Base-by-base conservation (phyloP, 495 filamentous ascomycete genomes). In the Podospora didyma region DNA sequence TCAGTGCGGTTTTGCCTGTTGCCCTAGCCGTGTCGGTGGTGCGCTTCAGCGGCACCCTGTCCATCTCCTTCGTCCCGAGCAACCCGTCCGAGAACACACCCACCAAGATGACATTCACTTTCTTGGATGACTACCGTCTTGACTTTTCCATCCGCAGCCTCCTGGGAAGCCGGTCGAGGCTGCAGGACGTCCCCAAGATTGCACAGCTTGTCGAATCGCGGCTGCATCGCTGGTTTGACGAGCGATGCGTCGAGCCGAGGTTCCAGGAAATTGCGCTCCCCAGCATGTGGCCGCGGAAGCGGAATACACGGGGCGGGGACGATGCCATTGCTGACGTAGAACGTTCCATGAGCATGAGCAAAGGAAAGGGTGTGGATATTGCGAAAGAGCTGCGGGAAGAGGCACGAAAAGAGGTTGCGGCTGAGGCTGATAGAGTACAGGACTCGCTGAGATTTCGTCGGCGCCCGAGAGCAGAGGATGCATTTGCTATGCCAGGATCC, bases 101-200 rank as follows among this genome's bases (percentile, higher is more conserved):
- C 3, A 96, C 94, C 24, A 93, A 89, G 60, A 86, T 98, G 62
- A 88, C 89, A 1, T 97, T 98, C 67, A 91, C 88, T 17, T 98
- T 98, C 71, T 83, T 96, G 10, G 91, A 95, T 52, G 93, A 97
- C 70, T 98, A 98, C 74, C 79, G 93, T 2, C 84, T 98, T 16
- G 94, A 97, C 65, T 87, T 98, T 41, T 89, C 85, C 10, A 90
- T 96, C 24, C 86, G 91, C 47, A 94, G 89, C 41, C 82, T 97
- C 21, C 85, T 98, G n/a, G 94, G 94, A 28, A 93, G 89, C 28
- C 85, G 95, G 26, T 90, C 87, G 35, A 78, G 95, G 19, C 75
- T 98, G 11, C 93, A 97, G 69, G 95, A 98, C 73, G 90, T 98
- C 12, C 94, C 94, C 11, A 98, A 98, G 69, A 95, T 98, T 49